A percentile compares a stretch with the other conserved stretches of the same genome.
Conservation (phyloP, 2,329 filamentous ascomycete species). For the Rutstroemia sp. region DNA sequence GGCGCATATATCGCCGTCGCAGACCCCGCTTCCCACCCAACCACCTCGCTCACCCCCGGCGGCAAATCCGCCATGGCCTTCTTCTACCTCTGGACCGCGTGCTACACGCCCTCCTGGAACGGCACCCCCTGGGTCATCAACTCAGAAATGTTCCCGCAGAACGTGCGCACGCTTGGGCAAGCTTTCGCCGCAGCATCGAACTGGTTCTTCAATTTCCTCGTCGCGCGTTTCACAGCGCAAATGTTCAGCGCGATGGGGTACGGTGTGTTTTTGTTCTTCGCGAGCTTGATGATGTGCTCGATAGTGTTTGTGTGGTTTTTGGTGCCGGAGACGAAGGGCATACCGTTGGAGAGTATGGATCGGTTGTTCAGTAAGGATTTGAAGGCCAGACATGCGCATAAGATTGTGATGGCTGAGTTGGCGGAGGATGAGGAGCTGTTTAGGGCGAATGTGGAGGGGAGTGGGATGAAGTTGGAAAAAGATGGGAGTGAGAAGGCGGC, state of each 20-base stretch:
- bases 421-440: conserved; percentile 21
- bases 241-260: conserved; percentile 54
- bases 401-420: conserved; percentile 22
- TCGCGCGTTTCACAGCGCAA: conserved; percentile 58
- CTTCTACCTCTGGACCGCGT: conserved; percentile 64
- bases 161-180: conserved; percentile 62
- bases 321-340: conserved; percentile 58
- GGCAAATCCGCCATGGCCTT: conserved; percentile 60
- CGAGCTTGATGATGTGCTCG: conserved; percentile 50
- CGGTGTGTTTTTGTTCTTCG: conserved; percentile 65
- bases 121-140: conserved; percentile 25
- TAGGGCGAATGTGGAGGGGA: conserved; percentile 8
- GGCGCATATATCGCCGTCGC: conserved; percentile 26
- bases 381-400: conserved; percentile 20
- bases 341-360: conserved; percentile 60
- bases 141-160: conserved; percentile 36
- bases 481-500: conserved; percentile 15
- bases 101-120: conserved; percentile 25
- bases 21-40: conserved; percentile 31
- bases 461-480: conserved; percentile 11
- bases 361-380: conserved; percentile 42
- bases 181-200: conserved; percentile 65
- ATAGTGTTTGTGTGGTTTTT: conserved; percentile 54
- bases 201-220: conserved; percentile 62
- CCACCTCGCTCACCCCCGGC: conserved; percentile 15